Conservation (phyloP, 768 basidiomycete species). For the Boletus tomentosulus region DNA sequence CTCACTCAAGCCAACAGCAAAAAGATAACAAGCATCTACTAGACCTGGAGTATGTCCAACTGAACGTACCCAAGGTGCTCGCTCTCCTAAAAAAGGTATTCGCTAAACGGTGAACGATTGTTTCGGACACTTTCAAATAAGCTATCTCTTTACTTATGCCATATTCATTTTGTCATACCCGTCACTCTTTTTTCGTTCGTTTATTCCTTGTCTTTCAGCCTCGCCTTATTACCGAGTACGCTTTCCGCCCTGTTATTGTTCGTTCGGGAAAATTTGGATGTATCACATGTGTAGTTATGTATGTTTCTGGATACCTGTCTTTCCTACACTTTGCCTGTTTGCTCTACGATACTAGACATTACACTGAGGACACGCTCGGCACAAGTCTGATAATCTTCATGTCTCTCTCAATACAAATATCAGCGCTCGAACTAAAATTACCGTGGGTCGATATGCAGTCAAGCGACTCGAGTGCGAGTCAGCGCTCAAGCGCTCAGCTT, state of each 20-base stretch:
- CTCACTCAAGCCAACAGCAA: slow-evolving; percentile 59
- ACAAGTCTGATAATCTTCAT: not conserved
- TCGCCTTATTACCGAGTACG: slow-evolving; percentile 18
- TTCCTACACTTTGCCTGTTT: slow-evolving; percentile 20
- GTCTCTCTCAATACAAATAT: not conserved
- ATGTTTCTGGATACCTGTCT: slow-evolving; percentile 35
- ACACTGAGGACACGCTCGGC: not conserved
- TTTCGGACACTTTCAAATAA: slow-evolving; percentile 8
- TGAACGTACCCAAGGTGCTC: slow-evolving; percentile 94
- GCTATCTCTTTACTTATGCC: slow-evolving; percentile 30
- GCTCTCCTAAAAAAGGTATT: slow-evolving; percentile 92
- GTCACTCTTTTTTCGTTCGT: slow-evolving; percentile 18
- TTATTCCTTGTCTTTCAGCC: slow-evolving; percentile 3
- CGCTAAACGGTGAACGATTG: slow-evolving; percentile 63
- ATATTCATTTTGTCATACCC: slow-evolving; percentile 34
- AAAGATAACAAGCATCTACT: slow-evolving; percentile 97
- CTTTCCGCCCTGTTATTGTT: slow-evolving; percentile 22
- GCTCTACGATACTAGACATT: slow-evolving; percentile 7
- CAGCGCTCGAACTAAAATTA: not conserved
- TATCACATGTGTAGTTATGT: slow-evolving; percentile 36
- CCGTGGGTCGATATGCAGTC: not conserved
- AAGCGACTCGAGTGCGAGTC: no score
- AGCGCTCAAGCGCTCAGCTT: not conserved
- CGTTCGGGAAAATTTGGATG: slow-evolving; percentile 32
- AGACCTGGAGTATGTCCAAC: slow-evolving; percentile 96